Base-by-base conservation (phyloP, 179 eudicot genomes). In the Nepenthes alata region DNA sequence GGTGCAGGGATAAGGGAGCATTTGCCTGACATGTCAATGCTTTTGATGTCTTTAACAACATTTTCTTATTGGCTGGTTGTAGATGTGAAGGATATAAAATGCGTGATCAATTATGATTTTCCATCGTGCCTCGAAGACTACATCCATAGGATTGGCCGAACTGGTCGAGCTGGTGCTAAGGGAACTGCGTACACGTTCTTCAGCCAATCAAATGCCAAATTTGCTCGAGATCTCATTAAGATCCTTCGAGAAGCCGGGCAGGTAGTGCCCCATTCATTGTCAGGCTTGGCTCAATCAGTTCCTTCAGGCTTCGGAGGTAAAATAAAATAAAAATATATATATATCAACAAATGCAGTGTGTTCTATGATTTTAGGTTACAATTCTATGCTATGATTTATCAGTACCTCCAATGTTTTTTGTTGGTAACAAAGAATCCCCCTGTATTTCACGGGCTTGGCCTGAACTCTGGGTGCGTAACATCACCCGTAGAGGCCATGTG, bases 51-150 rank as follows among this genome's bases (percentile, higher is more conserved):
- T 54, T 58, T 66, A 56, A 71, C 64, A 7, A 16, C 16, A 63
- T 2, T 41, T 48, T 62, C 47, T 55, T 36, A 47, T 74, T 51
- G 58, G 15, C 3, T 64, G 36, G 25, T 67, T 58, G 68, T 75
- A 87, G 97, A 89, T 81, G 97, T 90, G 76, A 90, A 90, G 86
- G 97, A 87, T 75, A 93, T 90, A 51, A 90, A 83, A 67, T 89
- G 71, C 62, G 97, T 90, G 69, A 74, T 90, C 68, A 89, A 87
- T 65, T 90, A 90, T 59, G 97, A 90, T 71, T 90, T 90, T 39
- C 97, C 97, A 0, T 78, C 93, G 59, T 79, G 86, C 25, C 77
- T 90, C 11, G 97, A 90, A 67, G 97, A 90, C 59, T 90, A 90
- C 70, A 87, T 90, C 59, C 97, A 90, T 77, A 80, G 95, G 55